Evolutionary conservation across 371 early-diverging fungal species (phyloP), one percentile per base, ranked within the genome.

Genomic region (Mucor velutinosus): DNA sequence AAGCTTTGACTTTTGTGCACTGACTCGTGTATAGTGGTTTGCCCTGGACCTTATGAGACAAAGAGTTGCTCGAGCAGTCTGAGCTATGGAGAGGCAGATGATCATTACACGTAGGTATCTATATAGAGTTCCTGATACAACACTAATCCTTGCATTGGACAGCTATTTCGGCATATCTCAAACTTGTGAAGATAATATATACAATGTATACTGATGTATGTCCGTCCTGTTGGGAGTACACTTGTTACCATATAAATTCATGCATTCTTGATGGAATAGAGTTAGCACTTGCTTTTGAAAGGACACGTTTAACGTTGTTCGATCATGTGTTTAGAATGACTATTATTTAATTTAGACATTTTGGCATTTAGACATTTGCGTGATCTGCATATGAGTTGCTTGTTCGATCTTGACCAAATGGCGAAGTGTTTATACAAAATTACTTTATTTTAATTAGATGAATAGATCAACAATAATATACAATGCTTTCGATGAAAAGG

Each of bases 41-140:
- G 70, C 19, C 65, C 60, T 29, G 70, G 70, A 25, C 70, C 70
- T 7, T 60, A 45, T 27, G 70, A 70, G 60, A 70, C 70, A 19
- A 64, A 47, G 25, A 64, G 57, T 15, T 70, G 70, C 27, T 70
- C 70, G 35, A 64, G 39, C 7, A 51, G 51, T 11, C 12, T 51
- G 5, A 5, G 51, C 10, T 51, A 14, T 51, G 51, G 51, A 21
- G 51, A 51, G 51, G 51, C 51, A 25, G 23, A 12, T 11, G 51
- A 51, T 14, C 51, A 51, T 51, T 51, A 51, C 12, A 51, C 51
- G 51, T 27, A 51, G 7, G 51, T 51, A 5, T 2, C 11, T 11
- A 12, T 12, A 41, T 17, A 41, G 17, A 2, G 17, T 17, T 4
- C 41, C 6, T 41, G 17, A 17, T 17, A 4, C 51, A 49, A 12